Base-by-base conservation (phyloP, 2,329 filamentous ascomycete species). In the Raffaelea deltoideospora region DNA sequence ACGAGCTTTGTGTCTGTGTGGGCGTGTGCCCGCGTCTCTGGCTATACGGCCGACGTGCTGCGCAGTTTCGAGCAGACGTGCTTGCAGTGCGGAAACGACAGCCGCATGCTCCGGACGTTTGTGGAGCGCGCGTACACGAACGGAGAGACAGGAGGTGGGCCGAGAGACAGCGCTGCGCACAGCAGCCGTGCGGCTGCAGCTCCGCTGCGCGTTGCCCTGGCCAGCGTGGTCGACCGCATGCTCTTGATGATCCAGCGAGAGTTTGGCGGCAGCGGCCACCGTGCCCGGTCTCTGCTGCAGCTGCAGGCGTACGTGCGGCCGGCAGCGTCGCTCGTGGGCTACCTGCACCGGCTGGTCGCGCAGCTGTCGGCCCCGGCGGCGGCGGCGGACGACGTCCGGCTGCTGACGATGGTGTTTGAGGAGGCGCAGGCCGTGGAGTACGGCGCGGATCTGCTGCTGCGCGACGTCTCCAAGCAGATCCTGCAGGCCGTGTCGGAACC, bases 401-500 rank as follows among this genome's bases (percentile, higher is more conserved):
- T 79, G 19, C 56, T 84, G 2, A 73, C 76, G 0, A 55, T 65
- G 18, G 59, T 81, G 2, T 79, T 79, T 43, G 58, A 69, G 21
- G 69, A 74, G 42, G 70, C 75, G 2, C 71, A 76, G 35, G 58
- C 71, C 10, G 65, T 76, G 5, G 76, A 85, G 40, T 70, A 81
- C 44, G 67, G 69, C 23, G 71, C 75, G 34, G n/a, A n/a, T n/a
- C 60, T 61, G 11, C 69, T 73, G 40, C 55, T 86, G 18, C 69
- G 71, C 17, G 64, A 69, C 18, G 66, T 83, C 23, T 67, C 84
- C 49, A 69, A 76, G 14, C 73, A 84, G 42, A 64, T 88, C 1
- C 53, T 90, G 10, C 42, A 49, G 19, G 44, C 51, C 13, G 45
- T 54, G 3, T 56, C 55, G 14, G 48, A 43, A 21, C 55, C 55